Evolutionary conservation across 2,329 filamentous ascomycete genomes (phyloP).

Genomic region (Dactylellina parvicollis): DNA sequence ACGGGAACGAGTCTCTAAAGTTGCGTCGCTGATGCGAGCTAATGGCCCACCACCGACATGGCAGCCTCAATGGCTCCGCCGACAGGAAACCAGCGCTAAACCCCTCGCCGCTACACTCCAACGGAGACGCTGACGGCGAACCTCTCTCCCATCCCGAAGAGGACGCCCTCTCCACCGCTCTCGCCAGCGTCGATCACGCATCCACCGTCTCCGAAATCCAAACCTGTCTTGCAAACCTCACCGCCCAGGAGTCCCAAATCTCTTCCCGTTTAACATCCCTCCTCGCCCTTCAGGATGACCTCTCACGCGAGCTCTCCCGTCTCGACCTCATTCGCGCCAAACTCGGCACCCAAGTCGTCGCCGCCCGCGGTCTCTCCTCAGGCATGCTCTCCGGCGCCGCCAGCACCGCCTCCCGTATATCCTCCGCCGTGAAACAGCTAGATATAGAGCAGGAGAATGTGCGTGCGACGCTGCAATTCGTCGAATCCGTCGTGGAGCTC

Average conservation of each 20-base stretch:
- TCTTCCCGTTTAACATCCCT: conserved; percentile 79
- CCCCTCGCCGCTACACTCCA: background rate
- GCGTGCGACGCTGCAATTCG: conserved; percentile 86
- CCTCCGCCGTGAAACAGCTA: conserved; percentile 83
- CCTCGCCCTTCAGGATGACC: conserved; percentile 82
- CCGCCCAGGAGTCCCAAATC: conserved; percentile 77
- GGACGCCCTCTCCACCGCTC: conserved; percentile 27
- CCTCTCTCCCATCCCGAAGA: conserved; percentile 5
- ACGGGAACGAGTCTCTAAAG: background rate
- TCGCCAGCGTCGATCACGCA: conserved; percentile 57
- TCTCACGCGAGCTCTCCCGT: conserved; percentile 84
- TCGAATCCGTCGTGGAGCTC: conserved; percentile 95
- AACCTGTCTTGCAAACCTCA: conserved; percentile 77
- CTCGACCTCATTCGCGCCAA: conserved; percentile 89
- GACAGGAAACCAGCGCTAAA: conserved; percentile 24
- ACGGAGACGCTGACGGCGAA: conserved; percentile 4
- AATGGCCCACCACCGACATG: conserved; percentile 41
- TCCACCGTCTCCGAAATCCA: conserved; percentile 79
- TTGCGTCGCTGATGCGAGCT: conserved; percentile 35
- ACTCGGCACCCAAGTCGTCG: conserved; percentile 84
- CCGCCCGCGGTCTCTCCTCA: conserved; percentile 83
- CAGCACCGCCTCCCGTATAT: conserved; percentile 84
- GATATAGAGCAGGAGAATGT: conserved; percentile 92
- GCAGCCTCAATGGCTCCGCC: conserved; percentile 46
- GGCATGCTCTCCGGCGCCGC: conserved; percentile 89